Conservation (phyloP, 2,329 filamentous ascomycete species). For the Aspergillus cejpii region DNA sequence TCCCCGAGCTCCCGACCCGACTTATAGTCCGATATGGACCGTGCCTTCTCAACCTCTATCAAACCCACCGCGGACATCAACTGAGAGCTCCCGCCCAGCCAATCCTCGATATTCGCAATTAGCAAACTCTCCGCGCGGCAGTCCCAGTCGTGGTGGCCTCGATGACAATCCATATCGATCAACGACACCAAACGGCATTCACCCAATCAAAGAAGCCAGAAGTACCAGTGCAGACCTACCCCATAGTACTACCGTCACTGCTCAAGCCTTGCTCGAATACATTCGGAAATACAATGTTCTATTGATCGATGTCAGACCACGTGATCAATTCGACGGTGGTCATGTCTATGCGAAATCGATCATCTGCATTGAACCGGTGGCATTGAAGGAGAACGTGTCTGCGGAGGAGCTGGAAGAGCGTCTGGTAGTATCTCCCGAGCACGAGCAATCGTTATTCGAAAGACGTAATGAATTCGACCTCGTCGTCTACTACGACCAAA, state of each 20-base stretch:
- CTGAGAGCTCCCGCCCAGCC: slow-evolving; percentile 36
- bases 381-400: slow-evolving; percentile 60
- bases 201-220: slow-evolving; percentile 34
- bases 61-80: slow-evolving; percentile 38
- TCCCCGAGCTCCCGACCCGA: slow-evolving; percentile 44
- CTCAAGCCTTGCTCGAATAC: slow-evolving; percentile 64
- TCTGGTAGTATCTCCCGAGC: slow-evolving; percentile 43
- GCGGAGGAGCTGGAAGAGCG: slow-evolving; percentile 54
- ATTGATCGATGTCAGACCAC: slow-evolving; percentile 75
- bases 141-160: slow-evolving; percentile 28
- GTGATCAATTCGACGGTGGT: slow-evolving; percentile 76
- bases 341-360: slow-evolving; percentile 79
- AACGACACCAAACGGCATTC: slow-evolving; percentile 39
- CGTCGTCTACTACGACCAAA: slow-evolving; percentile 83
- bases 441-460: slow-evolving; percentile 67
- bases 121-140: slow-evolving; percentile 29
- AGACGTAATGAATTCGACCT: slow-evolving; percentile 70
- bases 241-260: slow-evolving; percentile 57
- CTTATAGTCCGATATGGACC: slow-evolving; percentile 43
- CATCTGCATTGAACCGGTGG: slow-evolving; percentile 84
- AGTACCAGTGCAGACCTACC: slow-evolving; percentile 45
- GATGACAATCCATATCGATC: slow-evolving; percentile 43
- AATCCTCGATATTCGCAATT: slow-evolving; percentile 35
- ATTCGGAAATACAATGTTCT: slow-evolving; percentile 62
- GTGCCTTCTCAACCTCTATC: slow-evolving; percentile 34